Evolutionary conservation across 148 eudicot species (phyloP), one percentile per base, ranked within the genome.

Genomic region (Vaccinium vitisidaea): DNA sequence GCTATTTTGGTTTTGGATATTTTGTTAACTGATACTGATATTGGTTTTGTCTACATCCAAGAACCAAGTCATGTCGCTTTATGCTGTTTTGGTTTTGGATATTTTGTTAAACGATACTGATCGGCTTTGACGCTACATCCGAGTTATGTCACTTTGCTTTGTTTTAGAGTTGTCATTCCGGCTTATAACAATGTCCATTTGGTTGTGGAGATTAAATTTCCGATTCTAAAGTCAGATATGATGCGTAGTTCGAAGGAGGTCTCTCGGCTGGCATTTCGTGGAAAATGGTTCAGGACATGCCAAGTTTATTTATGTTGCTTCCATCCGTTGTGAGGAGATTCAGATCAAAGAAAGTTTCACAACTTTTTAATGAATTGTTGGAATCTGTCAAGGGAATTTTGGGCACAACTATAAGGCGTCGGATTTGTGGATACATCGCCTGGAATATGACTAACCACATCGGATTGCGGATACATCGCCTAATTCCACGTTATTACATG

Each of bases 1-100:
- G 19, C 39, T 73, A 10, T 73, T 73, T 73, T 73, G 76, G 48
- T 32, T 32, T 73, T 30, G 76, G 76, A 15, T 73, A 73, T 73
- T 73, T 73, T 36, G 19, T 30, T 36, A 36, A 48, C 1, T 73
- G 46, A 13, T 32, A 73, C 19, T 73, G 27, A n/a, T 63, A 59
- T 70, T 32, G 76, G 32, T 30, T 30, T 30, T 30, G 32, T 30
- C 32, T 30, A 30, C 32, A 30, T 30, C 32, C 32, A 30, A 30
- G 32, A 30, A 30, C 32, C 32, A 30, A 30, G 32, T 30, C 32
- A 30, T 30, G 32, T 30, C 32, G 1, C 32, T 30, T 30, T 2
- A 14, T 73, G 19, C 73, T 73, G 21, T 73, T 73, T 73, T 36
- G 76, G 48, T 32, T 32, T 73, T 30, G 76, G 76, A 15, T 73